These are phyloP conservation scores for Schizophyllum amplum DNA, from an alignment of 1,284 basidiomycete genomes.

Conservation along the genomic window DNA sequence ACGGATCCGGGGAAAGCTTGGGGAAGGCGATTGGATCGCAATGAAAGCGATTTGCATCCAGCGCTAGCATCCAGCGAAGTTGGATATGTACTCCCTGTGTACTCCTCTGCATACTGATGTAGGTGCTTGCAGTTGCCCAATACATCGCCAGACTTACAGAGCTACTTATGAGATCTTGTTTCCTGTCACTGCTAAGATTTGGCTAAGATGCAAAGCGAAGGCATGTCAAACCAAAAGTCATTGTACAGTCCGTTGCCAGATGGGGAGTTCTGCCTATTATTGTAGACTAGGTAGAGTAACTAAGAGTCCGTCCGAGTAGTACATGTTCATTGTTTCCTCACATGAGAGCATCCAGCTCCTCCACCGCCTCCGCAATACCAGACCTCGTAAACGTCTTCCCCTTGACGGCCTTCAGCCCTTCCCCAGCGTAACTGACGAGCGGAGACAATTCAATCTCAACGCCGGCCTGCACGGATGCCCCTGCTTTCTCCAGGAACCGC, in stretches of 20 bases:
- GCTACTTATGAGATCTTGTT: no score
- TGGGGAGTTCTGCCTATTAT: constrained; percentile 1
- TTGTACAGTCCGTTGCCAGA: no score
- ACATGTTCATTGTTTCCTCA: constrained; percentile 15
- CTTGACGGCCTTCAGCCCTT: constrained; percentile 76
- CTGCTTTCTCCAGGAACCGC: constrained; percentile 76
- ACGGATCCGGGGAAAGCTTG: neutral
- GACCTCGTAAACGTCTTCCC: constrained; percentile 70
- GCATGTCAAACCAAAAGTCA: no score
- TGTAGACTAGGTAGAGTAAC: neutral
- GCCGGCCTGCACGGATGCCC: constrained; percentile 61
- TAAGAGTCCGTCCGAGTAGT: constrained; percentile 11
- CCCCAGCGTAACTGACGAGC: constrained; percentile 83
- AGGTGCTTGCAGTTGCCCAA: no score
- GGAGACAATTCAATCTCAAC: constrained; percentile 92
- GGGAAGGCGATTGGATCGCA: no score
- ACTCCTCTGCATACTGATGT: no score
- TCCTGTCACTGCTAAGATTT: no score
- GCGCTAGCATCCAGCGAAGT: no score
- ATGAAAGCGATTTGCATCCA: no score
- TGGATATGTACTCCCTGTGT: no score
- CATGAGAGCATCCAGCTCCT: constrained; percentile 33
- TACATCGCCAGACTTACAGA: no score
- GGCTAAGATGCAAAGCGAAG: no score
- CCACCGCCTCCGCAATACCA: constrained; percentile 27